Base-by-base conservation (phyloP, 441 rosid genomes). In the Populus tomentosa region DNA sequence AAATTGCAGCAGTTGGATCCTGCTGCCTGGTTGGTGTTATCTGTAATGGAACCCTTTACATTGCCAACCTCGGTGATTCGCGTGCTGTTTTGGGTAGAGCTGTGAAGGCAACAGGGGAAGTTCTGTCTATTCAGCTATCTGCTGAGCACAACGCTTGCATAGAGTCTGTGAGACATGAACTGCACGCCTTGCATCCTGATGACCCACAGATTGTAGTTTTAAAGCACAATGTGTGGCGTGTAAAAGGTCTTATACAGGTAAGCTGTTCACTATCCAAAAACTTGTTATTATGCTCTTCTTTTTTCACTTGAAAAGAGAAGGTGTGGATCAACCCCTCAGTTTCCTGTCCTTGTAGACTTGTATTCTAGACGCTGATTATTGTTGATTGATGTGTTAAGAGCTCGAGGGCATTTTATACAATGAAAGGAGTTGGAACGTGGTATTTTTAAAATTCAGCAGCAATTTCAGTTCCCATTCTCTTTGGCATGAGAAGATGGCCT, bases 211-310 rank as follows among this genome's bases (percentile, higher is more conserved):
- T 95, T 76, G 99, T 94, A 68, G 93, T 95, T 78, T 78, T 92
- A 35, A 95, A 88, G 81, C 95, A 95, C 80, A 95, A 94, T 46
- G 98, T 95, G 1, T 95, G 99, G 99, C 90, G 98, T 6, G 95
- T 95, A 4, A 95, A 95, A 84, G 99, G 99, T 82, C 86, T 94
- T 81, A 95, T 95, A 79, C 99, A 95, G 98, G 99, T 91, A 80
- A 65, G 40, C 77, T 36, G 9, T 74, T 76, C 65, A 28, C 46
- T 42, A 6, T 77, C 75, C 33, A 59, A 35, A 61, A 35, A 56
- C 36, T 40, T 69, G 42, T 65, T 35, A 16, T 62, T 36, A 59
- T 26, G n/a, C 2, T 32, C 20, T 28, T 28, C 30, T 10, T 5
- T 9, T 68, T 21, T 68, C 5, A 38, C 4, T 33, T 28, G 13